phyloP scores from a whole-genome alignment of 352 stramenopile species.

The Globisporangium okanoganense region DNA sequence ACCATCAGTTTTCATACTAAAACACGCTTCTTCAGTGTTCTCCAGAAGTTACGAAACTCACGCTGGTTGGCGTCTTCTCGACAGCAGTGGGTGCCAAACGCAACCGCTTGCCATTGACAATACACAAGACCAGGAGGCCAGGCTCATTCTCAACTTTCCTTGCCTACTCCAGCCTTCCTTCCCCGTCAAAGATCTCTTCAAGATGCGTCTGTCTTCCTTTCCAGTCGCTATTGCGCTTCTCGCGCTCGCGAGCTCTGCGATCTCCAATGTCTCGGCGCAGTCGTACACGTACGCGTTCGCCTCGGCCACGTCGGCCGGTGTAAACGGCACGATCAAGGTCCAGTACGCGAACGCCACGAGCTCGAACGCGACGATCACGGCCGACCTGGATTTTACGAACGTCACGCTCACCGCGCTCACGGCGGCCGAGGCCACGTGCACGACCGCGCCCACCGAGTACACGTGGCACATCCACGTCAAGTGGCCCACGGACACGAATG shows the following conservation, averaged over 20 bases:
- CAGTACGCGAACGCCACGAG: slow-evolving; percentile 21
- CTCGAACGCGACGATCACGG: slow-evolving; percentile 26
- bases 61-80: too few species aligned
- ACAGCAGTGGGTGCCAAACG: too few species aligned
- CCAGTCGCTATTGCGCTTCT: neutral
- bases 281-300: slow-evolving; percentile 46
- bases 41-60: too few species aligned
- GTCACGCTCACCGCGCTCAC: slow-evolving; percentile 22
- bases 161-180: neutral
- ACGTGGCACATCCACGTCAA: slow-evolving; percentile 37
- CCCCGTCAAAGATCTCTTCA: neutral
- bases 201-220: neutral
- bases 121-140: too few species aligned
- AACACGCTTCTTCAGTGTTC: too few species aligned
- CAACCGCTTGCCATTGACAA: too few species aligned
- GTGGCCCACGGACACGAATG: slow-evolving; percentile 18
- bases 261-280: slow-evolving; percentile 9
- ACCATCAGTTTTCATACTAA: too few species aligned
- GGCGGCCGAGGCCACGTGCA: slow-evolving; percentile 36
- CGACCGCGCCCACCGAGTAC: slow-evolving; percentile 21
- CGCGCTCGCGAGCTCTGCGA: neutral
- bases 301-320: slow-evolving; percentile 21
- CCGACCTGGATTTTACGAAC: slow-evolving; percentile 36
- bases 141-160: neutral
- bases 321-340: slow-evolving; percentile 33